Conservation (phyloP, 768 basidiomycete genomes). For the Auricularia cornea region DNA sequence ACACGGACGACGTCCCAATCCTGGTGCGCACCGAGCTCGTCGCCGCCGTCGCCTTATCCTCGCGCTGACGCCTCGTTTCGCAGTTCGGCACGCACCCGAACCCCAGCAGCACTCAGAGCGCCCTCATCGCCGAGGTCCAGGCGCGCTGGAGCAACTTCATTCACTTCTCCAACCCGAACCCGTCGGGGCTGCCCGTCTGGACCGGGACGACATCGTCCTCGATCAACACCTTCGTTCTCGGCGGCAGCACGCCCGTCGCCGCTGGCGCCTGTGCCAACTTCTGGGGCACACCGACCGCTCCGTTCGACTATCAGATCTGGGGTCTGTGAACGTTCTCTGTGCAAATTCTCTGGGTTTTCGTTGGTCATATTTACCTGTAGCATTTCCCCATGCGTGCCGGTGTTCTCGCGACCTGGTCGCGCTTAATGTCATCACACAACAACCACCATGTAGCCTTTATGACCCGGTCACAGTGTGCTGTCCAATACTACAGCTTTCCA, state of each 20-base stretch:
- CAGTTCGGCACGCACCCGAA: slow-evolving; percentile 47
- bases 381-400: background rate
- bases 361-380: background rate
- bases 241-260: background rate
- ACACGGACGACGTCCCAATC: slow-evolving; percentile 76
- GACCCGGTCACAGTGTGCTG: too few species aligned
- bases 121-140: slow-evolving; percentile 59
- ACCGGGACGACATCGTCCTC: background rate
- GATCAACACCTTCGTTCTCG: background rate
- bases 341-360: background rate
- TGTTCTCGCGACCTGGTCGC: too few species aligned
- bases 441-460: too few species aligned
- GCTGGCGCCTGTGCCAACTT: background rate
- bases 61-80: slow-evolving; percentile 5
- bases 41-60: background rate
- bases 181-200: slow-evolving; percentile 19
- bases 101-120: slow-evolving; percentile 47
- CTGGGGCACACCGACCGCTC: background rate
- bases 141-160: slow-evolving; percentile 64
- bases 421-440: too few species aligned
- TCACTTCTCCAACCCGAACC: slow-evolving; percentile 53
- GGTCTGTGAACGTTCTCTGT: background rate
- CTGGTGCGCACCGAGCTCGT: slow-evolving; percentile 28
- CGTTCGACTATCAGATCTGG: background rate
- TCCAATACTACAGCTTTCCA: too few species aligned